A percentile compares a stretch with the other conserved stretches of the same genome.
phyloP scores from a whole-genome alignment of 352 stramenopile species.

The Phytophthora fragariae region DNA sequence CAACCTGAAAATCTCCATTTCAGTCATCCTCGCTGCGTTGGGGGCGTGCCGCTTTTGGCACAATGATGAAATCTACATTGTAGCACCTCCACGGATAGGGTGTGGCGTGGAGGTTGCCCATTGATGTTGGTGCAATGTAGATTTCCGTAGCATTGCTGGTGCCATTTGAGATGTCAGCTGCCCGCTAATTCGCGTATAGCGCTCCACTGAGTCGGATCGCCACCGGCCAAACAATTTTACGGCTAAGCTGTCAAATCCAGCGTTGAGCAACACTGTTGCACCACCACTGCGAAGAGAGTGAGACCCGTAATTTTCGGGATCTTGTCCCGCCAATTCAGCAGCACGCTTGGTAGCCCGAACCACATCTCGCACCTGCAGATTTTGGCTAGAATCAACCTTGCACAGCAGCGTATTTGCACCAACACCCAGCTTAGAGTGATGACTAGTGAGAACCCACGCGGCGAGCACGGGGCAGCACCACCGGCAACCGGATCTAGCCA shows the following conservation, averaged over 20 bases:
- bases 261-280: slow-evolving; percentile 13
- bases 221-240: slow-evolving; percentile 12
- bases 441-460: slow-evolving; percentile 4
- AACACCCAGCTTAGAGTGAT: background rate
- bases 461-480: slow-evolving; percentile 19
- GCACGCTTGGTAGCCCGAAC: slow-evolving; percentile 3
- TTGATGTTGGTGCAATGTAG: background rate
- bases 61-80: slow-evolving; percentile 11
- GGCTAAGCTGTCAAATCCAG: slow-evolving; percentile 4
- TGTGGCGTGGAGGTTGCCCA: slow-evolving; percentile 3
- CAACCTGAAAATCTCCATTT: too few relatives aligned
- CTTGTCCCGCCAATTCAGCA: background rate
- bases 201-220: slow-evolving; percentile 3
- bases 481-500: background rate
- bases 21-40: background rate
- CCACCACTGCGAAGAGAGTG: slow-evolving; percentile 14
- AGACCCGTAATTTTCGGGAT: slow-evolving; percentile 8
- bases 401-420: slow-evolving; percentile 3
- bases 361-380: slow-evolving; percentile 6
- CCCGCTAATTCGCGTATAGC: slow-evolving; percentile 2
- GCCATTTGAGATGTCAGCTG: background rate
- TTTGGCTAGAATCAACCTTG: slow-evolving; percentile 4
- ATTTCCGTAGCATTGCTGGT: background rate
- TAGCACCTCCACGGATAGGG: slow-evolving; percentile 7
- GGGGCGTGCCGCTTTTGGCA: slow-evolving; percentile 2